Evolutionary conservation across 2,329 filamentous ascomycete species (phyloP), one percentile per base, ranked within the genome.

Genomic region (Rhexocercosporidium sp.): DNA sequence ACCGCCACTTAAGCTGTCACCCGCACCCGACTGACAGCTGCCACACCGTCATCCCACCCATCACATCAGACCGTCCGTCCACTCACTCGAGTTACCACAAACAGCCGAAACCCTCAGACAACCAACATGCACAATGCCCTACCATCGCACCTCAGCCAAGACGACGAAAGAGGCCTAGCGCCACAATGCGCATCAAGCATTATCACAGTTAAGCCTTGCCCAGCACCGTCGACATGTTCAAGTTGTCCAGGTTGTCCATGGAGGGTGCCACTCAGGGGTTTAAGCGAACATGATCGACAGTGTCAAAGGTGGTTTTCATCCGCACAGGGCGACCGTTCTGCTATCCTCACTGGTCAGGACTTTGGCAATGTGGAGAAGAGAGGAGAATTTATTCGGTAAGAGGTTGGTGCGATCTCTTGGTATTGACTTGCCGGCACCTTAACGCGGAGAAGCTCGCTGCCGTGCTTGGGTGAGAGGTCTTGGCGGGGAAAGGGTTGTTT

Each of bases 261-360:
- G n/a, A n/a, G 62, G 62, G 62, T 37, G 62, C 25, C 27, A 25
- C 5, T 44, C 20, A 14, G n/a, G 51, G 51, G 37, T 8, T 53
- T 65, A 65, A 65, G 63, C 63, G 63, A 65, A 11, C 53, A 16
- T 65, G 63, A 65, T 65, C 63, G 63, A 20, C 63, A 34, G 59
- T 65, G 29, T 65, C 54, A 60, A 41, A 59, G 41, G 18, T 5
- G 39, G 29, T 25, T 59, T 57, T 47, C 60, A 60, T 59, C 63
- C 63, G 63, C 63, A 54, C 56, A 57, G 54, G 39, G 39, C 51
- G 34, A 6, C 27, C 37, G 57, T 53, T 53, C 16, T 20, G 8
- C 22, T 5, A 14, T 29, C 27, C 8, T 60, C 44, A 65, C 57
- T 65, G 63, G 63, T n/a, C 22, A 9, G 22, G 14, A 60, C 6